Percentiles rank a stretch among this genome's conserved stretches.
Evolutionary conservation across 2,329 filamentous ascomycete species (phyloP).

Genomic region (Fusarium anthophilum): DNA sequence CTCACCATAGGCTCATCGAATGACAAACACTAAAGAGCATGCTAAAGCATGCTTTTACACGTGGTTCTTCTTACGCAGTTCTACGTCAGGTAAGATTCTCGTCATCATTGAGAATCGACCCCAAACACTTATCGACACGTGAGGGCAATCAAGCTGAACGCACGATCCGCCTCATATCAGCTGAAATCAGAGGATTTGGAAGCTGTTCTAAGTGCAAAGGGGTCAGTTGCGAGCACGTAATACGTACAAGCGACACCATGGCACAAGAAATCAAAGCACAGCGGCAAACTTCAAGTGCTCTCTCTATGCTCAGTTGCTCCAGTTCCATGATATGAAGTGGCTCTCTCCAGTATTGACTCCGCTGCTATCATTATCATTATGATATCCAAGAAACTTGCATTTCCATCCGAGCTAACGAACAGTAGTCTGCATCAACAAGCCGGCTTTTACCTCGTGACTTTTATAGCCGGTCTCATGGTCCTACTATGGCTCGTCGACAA

Average conservation of each 20-base stretch:
- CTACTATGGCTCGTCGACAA: background rate
- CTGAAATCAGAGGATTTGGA: background rate
- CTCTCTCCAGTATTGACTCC: conserved; percentile 19
- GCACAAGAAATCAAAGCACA: background rate
- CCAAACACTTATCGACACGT: background rate
- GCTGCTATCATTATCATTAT: background rate
- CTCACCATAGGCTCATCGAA: background rate
- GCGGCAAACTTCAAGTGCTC: background rate
- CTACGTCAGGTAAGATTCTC: background rate
- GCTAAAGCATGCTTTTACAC: background rate
- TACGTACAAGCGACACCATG: background rate
- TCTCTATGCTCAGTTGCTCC: conserved; percentile 25
- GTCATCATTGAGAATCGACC: background rate
- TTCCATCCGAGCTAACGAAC: conserved; percentile 9
- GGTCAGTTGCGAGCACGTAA: background rate
- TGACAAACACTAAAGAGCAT: background rate
- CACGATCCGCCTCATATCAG: background rate
- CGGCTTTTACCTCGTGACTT: background rate
- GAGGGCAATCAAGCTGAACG: background rate
- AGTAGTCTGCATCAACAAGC: background rate
- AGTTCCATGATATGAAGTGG: conserved; percentile 19
- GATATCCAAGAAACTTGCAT: conserved; percentile 2
- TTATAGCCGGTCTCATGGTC: background rate
- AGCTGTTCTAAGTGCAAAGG: background rate
- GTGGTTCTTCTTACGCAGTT: background rate